Base-by-base conservation (phyloP, 1,284 basidiomycete genomes). In the Puccinia triticina region DNA sequence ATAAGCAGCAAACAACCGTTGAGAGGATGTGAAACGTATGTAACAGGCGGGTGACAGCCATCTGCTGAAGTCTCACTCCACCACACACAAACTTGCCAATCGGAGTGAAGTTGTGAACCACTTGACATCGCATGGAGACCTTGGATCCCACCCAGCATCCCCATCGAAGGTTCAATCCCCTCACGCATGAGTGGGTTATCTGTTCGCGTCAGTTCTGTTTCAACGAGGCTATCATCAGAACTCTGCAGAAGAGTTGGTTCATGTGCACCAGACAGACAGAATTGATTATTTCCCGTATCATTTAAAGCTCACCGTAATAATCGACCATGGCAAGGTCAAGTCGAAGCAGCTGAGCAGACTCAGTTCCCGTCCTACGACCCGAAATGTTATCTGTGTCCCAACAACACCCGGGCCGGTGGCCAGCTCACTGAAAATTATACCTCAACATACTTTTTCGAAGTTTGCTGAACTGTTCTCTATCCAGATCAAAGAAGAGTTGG, bases 361-460 rank as follows among this genome's bases (percentile, higher is more conserved):
- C 50, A 71, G 4, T 89, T 93, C 1, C 93, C 93, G 0, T 83
- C 89, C 57, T 92, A 95, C 86, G 95, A 97, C 85, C 89, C 91
- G 5, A 88, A 89, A 57, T 98, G 96, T 86, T 96, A 95, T 87
- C 91, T 98, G 64, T 98, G 96, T 85, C 95, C 96, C 0, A 92
- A 94, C 23, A 97, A 98, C 86, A 86, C 88, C 34, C 91, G 96
- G n/a, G 91, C 92, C 0, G 92, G 91, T 8, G 95, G 94, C 0
- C 87, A 90, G 83, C 86, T 87, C 82, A 97, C 95, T 86, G 91
- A 91, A 1, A 84, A 88, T 18, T 98, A 95, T 88, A 87, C 89
- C 8, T 88, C 90, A 26, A 95, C 93, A 1, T 92, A 90, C 77
- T 85, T 86, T 11, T 86, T 86, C 53, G 86, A 86, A 84, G 86